Base-by-base conservation (phyloP, 768 basidiomycete genomes). In the Holtermannia corniformis region DNA sequence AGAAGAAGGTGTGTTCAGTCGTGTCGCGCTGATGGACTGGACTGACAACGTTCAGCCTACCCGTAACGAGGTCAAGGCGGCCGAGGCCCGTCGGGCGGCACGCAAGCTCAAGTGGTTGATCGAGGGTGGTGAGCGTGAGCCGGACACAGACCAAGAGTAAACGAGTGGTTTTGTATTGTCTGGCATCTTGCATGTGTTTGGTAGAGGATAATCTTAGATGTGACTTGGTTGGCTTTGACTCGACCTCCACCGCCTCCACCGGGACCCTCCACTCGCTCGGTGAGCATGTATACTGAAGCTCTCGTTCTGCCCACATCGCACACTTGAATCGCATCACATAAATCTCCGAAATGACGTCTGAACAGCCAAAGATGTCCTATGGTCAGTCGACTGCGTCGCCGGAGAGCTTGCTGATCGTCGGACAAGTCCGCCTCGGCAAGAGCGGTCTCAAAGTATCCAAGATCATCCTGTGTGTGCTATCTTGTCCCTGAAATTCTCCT, bases 101-200 rank as follows among this genome's bases (percentile, higher is more conserved):
- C 79, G 88, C 64, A 88, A 89, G 76, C 68, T 91, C 54, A 76
- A 80, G 51, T 93, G 90, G 90, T 75, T 93, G 55, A 82, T 78
- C 24, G 80, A 80, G 64, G 90, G 90, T 49, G 90, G 90, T 41
- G 67, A 58, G 43, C 55, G 64, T 41, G 68, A 70, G 46, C 65
- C 65, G 42, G 68, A 70, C 48, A 69, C 67, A 4, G 64, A 66
- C 45, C 63, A 64, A 46, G 67, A 69, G 27, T 53, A 67, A 53
- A 25, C 32, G 16, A 52, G n/a, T 19, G 7, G 43, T 24, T 7
- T 7, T 24, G n/a, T 44, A 44, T 44, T 44, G n/a, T n/a, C n/a
- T n/a, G n/a, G n/a, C n/a, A n/a, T n/a, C n/a, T 24, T 19, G 43
- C 43, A 44, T 19, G 19, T 44, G 7, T 44, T 44, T 7, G 43